phyloP scores from a whole-genome alignment of 2,329 filamentous ascomycete genomes.

The Dactylellina parvicollis region DNA sequence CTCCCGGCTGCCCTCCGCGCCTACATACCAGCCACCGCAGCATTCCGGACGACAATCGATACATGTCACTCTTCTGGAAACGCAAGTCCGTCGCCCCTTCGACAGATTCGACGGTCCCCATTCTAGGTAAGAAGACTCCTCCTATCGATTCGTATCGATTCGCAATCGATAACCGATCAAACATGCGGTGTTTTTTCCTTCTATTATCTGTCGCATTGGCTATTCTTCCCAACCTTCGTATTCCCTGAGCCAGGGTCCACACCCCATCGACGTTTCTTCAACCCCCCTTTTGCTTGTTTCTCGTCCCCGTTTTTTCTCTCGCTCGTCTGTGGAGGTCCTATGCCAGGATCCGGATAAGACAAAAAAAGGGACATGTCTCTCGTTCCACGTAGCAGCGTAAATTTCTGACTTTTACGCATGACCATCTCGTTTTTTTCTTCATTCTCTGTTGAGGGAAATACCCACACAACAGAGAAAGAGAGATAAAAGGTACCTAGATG shows the following conservation, averaged over 20 bases:
- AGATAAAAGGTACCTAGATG: slow-evolving; percentile 7
- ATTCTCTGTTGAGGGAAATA: slow-evolving; percentile 46
- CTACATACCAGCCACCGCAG: too few relatives aligned
- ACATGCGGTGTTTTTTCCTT: slow-evolving; percentile 10
- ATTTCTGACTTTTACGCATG: slow-evolving; percentile 41
- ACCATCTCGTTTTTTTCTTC: slow-evolving; percentile 7
- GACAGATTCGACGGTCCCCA: slow-evolving; percentile 51
- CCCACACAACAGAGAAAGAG: slow-evolving; percentile 7
- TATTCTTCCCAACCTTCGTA: slow-evolving; percentile 27
- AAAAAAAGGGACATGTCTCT: slow-evolving; percentile 1
- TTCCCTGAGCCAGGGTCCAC: slow-evolving; percentile 34
- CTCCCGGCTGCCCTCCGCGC: too few relatives aligned
- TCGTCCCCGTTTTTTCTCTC: background rate
- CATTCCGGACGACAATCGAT: background rate
- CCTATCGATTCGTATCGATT: background rate
- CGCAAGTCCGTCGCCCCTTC: slow-evolving; percentile 52
- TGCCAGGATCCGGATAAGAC: background rate
- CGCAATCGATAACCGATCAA: background rate
- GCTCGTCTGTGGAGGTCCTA: background rate
- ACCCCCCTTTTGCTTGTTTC: background rate
- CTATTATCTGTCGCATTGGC: slow-evolving; percentile 14
- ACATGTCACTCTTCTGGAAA: slow-evolving; percentile 52
- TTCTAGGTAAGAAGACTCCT: slow-evolving; percentile 36
- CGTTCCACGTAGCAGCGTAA: background rate
- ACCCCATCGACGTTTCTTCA: slow-evolving; percentile 22